Evolutionary conservation across 2,329 filamentous ascomycete species (phyloP), one percentile per base, ranked within the genome.

Genomic region (Eutypa lata): DNA sequence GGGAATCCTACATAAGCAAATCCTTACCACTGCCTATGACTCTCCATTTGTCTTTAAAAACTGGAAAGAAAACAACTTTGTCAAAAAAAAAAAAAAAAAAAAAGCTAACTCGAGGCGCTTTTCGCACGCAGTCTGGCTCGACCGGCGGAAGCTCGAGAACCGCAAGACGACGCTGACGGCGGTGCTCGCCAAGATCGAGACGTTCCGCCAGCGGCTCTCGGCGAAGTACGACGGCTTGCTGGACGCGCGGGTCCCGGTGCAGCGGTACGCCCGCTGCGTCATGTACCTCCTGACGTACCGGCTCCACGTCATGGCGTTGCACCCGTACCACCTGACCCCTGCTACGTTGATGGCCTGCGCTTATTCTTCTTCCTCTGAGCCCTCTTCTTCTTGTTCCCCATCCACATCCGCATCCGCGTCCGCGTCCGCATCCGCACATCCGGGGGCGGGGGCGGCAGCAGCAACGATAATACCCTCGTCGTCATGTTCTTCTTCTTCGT

Each of bases 111-210:
- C 2, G 3, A 7, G 22, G 22, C 13, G 6, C n/a, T 38, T 14
- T 6, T 38, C 13, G 35, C 13, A 6, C 42, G 21, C 21, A 45
- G 42, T 90, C 48, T 90, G 86, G 85, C 72, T 79, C n/a, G 87
- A 91, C 64, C 77, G 88, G 43, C 77, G 84, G 22, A 80, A 82
- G 50, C 72, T 90, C 13, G 84, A 89, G 60, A 76, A 74, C 48
- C 80, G 80, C 60, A 81, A 80, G 64, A 81, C 80, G 37, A 82
- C 78, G 16, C 71, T 90, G 47, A 87, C 85, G 0, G 77, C 81
- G 2, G 77, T 89, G 31, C 75, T 92, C 21, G 76, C 78, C 50
- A 88, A 87, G 64, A 82, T 90, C 47, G 86, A 90, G 65, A 80
- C 80, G 40, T 90, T 90, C 68, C 79, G 83, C 21, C 77, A 77